Base-by-base conservation (phyloP, 108 stramenopile species). In the Thalassiosira profunda region DNA sequence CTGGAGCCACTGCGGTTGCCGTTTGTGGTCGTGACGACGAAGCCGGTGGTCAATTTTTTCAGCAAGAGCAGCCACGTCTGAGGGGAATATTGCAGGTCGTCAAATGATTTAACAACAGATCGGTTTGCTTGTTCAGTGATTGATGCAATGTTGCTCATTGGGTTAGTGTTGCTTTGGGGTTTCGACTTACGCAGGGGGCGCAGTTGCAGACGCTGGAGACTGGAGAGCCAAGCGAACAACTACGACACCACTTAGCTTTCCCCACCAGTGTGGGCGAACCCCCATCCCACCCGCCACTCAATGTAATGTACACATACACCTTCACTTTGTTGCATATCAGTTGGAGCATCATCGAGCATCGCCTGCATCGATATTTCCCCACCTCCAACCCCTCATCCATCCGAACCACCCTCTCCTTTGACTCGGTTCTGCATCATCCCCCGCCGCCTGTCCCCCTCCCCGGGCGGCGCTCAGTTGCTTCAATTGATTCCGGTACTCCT, bases 11-110 rank as follows among this genome's bases (percentile, higher is more conserved):
- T 95, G 28, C 81, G 94, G 41, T 58, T 93, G 41, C 91, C 91
- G 0, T 55, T 95, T 38, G 94, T 95, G 0, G 88, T 95, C 26
- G 57, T 87, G 42, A 93, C 94, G n/a, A 84, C 92, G 3, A 95
- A 88, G 52, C 94, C 94, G 8, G 76, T 92, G 29, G 83, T 95
- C 31, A 85, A 95, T 47, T 38, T 64, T 18, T 70, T 92, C 31
- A 73, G 45, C 31, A 86, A 84, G 55, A 63, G 72, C 5, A 82
- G 75, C 33, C 87, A 80, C 36, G n/a, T n/a, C n/a, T n/a, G n/a
- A n/a, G n/a, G n/a, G n/a, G n/a, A n/a, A n/a, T n/a, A n/a, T n/a
- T n/a, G n/a, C n/a, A n/a, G n/a, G n/a, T n/a, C n/a, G n/a, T 85
- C 45, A 66, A 45, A 58, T 34, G 8, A 73, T 37, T 25, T 63